These are phyloP conservation scores for Lotmaria passim DNA, from an alignment of 208 protist genomes.

Conservation along the genomic window DNA sequence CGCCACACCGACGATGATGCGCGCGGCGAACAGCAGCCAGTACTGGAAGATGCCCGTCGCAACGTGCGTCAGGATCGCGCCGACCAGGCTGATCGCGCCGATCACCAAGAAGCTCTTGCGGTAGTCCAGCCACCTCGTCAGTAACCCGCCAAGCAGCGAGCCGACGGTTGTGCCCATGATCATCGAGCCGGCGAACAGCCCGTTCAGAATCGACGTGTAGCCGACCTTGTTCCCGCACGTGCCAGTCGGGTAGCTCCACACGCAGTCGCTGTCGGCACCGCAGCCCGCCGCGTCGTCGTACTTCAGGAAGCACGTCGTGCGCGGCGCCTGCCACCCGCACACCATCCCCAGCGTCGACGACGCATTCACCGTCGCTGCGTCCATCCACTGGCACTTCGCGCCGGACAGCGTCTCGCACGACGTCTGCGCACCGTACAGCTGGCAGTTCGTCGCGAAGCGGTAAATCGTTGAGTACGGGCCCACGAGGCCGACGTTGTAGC, in stretches of 20 bases:
- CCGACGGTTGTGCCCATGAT: conserved; percentile 39
- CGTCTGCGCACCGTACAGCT: conserved; percentile 25
- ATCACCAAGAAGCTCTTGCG: conserved; percentile 35
- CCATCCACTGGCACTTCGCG: conserved; percentile 24
- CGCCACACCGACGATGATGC: conserved; percentile 38
- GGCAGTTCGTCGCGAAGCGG: conserved; percentile 43
- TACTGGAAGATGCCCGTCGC: conserved; percentile 34
- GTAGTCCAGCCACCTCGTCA: conserved; percentile 29
- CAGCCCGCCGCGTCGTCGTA: conserved; percentile 22
- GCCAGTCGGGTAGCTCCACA: conserved; percentile 22
- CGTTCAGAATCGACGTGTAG: conserved; percentile 36
- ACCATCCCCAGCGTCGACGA: conserved; percentile 14
- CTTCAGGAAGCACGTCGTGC: conserved; percentile 20
- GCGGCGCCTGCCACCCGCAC: conserved; percentile 29
- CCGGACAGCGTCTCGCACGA: conserved; percentile 26
- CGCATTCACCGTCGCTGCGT: conserved; percentile 10
- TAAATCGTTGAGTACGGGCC: conserved; percentile 43
- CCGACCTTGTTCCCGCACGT: conserved; percentile 34
- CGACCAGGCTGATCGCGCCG: conserved; percentile 24
- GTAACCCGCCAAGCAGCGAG: conserved; percentile 13
- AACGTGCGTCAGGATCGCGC: conserved; percentile 32
- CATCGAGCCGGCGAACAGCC: conserved; percentile 39
- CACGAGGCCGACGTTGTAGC: conserved; percentile 46
- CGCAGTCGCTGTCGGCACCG: conserved; percentile 24
- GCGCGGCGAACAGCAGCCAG: conserved; percentile 35